Base-by-base conservation (phyloP, 2,329 filamentous ascomycete species). In the Exophiala alcalophila region DNA sequence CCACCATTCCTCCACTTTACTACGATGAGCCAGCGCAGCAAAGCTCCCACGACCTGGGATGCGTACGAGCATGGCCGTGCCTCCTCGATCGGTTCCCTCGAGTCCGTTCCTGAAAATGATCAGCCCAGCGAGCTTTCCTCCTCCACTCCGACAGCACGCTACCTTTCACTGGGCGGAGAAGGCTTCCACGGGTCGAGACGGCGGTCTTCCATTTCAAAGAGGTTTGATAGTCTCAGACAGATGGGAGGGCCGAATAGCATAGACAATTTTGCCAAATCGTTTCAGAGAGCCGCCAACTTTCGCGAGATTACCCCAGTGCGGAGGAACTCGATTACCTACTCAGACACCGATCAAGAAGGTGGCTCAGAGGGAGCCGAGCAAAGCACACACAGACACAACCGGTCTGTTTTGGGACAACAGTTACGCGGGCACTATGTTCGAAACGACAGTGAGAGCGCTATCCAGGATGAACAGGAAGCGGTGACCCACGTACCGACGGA, bases 201-300 rank as follows among this genome's bases (percentile, higher is more conserved):
- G 42, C 55, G 54, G 32, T 65, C 63, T 5, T 68, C 67, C n/a
- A 59, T 69, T 34, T 65, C 66, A 6, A 66, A 74, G 59, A 72
- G 75, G 35, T 61, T 78, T 40, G 65, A 68, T 32, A 66, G 71
- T 5, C 50, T 71, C 20, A 59, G 66, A 54, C 82, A 94, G 48
- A 83, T 86, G 33, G 92, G 91, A 52, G 91, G 91, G 36, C 84
- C 90, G 49, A 97, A 97, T 71, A 94, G 86, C 65, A 85, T 97
- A 57, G 84, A 92, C 59, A 94, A 90, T 59, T 97, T 97, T 62
- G 86, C 90, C 30, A 80, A 85, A 48, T 94, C 87, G 57, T 95
- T 89, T 85, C 87, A 91, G 65, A 82, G 91, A 62, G 91, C 91
- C 25, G 88, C 89, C 18, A 83, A 77, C 44, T 97, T 97, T 65